Base-by-base conservation (phyloP, 2,329 filamentous ascomycete species). In the Colletotrichum godetiae region DNA sequence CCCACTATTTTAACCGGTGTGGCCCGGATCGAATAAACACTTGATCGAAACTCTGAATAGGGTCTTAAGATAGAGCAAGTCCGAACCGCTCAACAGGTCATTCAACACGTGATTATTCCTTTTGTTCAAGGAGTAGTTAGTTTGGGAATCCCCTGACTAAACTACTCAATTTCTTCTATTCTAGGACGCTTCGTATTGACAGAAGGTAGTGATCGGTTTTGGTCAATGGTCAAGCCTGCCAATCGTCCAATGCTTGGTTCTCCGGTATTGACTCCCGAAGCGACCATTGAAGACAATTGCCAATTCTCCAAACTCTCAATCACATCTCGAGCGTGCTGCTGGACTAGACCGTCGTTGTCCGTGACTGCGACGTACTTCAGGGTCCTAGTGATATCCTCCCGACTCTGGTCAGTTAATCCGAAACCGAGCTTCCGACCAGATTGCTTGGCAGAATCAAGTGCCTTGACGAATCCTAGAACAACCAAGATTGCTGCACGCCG, bases 311-410 rank as follows among this genome's bases (percentile, higher is more conserved):
- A 78, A 61, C 89, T 92, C 79, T 94, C 92, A 12, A 91, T 80
- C n/a, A 92, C 91, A 76, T 91, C 91, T 37, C 82, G 83, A 2
- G 92, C 92, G 80, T 95, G 92, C 76, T 91, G 87, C 74, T 87
- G 87, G 12, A 94, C 93, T 55, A 95, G 82, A 0, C 88, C 92
- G 78, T 95, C 93, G 29, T 86, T 88, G 80, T 95, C 93, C 29
- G 90, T 91, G 52, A 83, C 86, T 7, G 87, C 86, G n/a, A 93
- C 86, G 80, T 94, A 95, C 64, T 82, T 81, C 53, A 95, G 79
- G 11, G 92, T 88, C 60, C 88, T 85, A 76, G 87, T 81, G n/a
- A 94, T 88, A 67, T 94, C 91, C 33, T 87, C 85, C 63, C 89
- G 86, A 77, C 89, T 92, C 74, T 86, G 82, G 19, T 87, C 84